Base-by-base conservation (phyloP, 495 filamentous ascomycete species). In the Viridothelium virens region DNA sequence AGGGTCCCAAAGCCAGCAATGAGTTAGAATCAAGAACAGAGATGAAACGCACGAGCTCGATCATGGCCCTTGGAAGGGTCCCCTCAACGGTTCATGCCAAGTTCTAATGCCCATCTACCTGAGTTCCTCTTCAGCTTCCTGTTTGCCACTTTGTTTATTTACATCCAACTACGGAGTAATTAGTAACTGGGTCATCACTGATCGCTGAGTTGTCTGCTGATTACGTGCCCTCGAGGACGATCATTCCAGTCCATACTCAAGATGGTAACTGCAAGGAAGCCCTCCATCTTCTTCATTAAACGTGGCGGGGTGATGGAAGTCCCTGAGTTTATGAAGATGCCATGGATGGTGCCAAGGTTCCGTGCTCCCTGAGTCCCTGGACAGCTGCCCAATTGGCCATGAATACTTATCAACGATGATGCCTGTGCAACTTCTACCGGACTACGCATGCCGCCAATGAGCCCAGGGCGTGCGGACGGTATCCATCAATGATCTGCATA, bases 71-170 rank as follows among this genome's bases (percentile, higher is more conserved):
- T 14, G 53, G 0, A 31, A 7, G 7, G 5, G 53, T 14, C 31
- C 53, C 11, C 36, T 10, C 33, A 31, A 53, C 5, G 25, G 11
- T 59, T 36, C 25, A 59, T 14, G 53, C 11, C 18, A 18, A 59
- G 53, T 59, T 44, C 14, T 14, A 44, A 44, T 7, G 14, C 14
- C 6, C 6, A 44, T 7, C 6, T 7, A 44, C 6, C 14, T 14
- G 14, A 44, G 14, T 44, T 44, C 41, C 6, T 44, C 41, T 44
- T 7, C 5, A 7, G 33, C 18, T 10, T 59, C 53, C 6, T 9
- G 5, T 59, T 59, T 59, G 53, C 53, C 53, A 59, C 53, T 59
- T 33, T 59, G 53, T 59, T 59, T 59, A 59, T 59, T 59, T 59
- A 59, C 53, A 59, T 7, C 14, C 25, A 18, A 18, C 48, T 18